phyloP scores from a whole-genome alignment of 2,329 filamentous ascomycete genomes.

The Claviceps sp. region DNA sequence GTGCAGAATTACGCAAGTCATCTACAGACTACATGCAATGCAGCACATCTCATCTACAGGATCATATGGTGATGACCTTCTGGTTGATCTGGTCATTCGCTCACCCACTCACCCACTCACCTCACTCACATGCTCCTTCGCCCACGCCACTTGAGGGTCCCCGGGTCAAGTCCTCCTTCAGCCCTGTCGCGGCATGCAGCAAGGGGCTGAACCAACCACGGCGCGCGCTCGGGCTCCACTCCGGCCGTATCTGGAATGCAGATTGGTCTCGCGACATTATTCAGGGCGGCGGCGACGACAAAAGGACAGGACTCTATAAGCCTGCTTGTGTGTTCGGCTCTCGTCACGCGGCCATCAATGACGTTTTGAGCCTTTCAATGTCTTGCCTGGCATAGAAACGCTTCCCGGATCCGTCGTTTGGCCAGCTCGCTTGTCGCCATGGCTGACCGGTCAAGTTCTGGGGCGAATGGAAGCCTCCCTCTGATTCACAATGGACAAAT shows the following conservation, averaged over 20 bases:
- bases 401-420: neutral
- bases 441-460: neutral
- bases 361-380: neutral
- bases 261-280: constrained; percentile 1
- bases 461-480: constrained; percentile 1
- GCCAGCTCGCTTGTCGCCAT: neutral
- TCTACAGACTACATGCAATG: no score
- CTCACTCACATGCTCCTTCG: no score
- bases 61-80: no score
- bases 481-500: constrained; percentile 1
- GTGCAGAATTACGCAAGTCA: no score
- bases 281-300: neutral
- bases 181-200: constrained; percentile 9
- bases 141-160: no score
- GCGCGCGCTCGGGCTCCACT: neutral
- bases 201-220: constrained; percentile 2
- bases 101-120: no score
- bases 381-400: neutral
- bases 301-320: neutral
- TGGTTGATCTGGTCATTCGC: no score
- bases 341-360: neutral
- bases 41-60: no score
- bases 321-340: no score
- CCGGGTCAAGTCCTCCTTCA: neutral
- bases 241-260: constrained; percentile 7